Evolutionary conservation across 257 asterid species (phyloP).

Genomic region (Datura wrightii): DNA sequence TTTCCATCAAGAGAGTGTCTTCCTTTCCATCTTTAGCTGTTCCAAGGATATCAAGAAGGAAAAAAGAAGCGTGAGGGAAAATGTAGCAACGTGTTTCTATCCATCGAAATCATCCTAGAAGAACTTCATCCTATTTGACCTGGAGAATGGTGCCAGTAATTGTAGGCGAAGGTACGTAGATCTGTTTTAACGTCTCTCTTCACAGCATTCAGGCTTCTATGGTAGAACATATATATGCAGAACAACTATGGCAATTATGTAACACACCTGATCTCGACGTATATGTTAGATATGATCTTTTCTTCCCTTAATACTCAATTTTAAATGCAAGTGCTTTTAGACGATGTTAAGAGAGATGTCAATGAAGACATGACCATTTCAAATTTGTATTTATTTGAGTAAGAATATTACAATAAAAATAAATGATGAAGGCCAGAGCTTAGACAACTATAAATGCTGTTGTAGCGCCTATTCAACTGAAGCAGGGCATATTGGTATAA

Average conservation of each 20-base stretch:
- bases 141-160: conserved; percentile 52
- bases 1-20: conserved; percentile 42
- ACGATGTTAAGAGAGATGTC: not conserved
- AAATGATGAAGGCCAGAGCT: not conserved
- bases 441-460: not conserved
- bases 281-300: not conserved
- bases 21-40: conserved; percentile 47
- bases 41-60: conserved; percentile 45
- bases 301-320: not conserved
- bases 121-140: conserved; percentile 50
- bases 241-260: not conserved
- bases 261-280: not conserved
- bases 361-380: not conserved
- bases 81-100: conserved; percentile 27
- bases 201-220: not conserved
- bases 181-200: conserved; percentile 17
- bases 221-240: not conserved
- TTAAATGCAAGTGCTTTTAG: not conserved
- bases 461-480: not conserved
- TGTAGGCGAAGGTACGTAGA: conserved; percentile 53
- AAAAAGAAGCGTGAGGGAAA: conserved; percentile 38
- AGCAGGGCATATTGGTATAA: not conserved
- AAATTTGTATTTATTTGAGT: not conserved
- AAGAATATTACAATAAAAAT: not conserved
- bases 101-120: conserved; percentile 50